phyloP scores from a whole-genome alignment of 225 moss, liverwort and hornwort species.

The Ulota crispa region DNA sequence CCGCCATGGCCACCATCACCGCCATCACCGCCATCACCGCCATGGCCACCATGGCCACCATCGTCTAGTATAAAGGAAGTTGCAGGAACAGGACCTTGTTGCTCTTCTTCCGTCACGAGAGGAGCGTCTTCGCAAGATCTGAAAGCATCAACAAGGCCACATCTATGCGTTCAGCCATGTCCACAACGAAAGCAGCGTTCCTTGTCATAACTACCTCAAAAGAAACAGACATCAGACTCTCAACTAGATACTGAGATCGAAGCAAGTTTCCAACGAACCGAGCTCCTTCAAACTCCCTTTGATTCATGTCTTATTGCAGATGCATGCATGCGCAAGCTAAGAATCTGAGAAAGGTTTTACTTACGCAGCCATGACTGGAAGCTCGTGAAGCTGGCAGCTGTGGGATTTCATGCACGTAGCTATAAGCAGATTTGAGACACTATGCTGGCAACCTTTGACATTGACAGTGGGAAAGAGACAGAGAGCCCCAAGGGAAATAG shows the following conservation, averaged over 20 bases:
- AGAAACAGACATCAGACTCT: not conserved
- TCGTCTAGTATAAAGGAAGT: not conserved
- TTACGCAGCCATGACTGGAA: not conserved
- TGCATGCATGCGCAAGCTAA: not conserved
- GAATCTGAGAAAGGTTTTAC: not conserved
- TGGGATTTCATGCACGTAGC: not conserved
- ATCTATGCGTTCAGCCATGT: not conserved
- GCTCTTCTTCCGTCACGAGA: not conserved
- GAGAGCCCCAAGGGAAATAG: not conserved
- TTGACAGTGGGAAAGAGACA: not conserved
- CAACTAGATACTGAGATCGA: not conserved
- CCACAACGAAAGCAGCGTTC: not conserved
- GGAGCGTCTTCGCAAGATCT: not conserved
- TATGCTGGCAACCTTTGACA: not conserved
- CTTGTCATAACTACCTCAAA: not conserved
- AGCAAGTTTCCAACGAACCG: not conserved
- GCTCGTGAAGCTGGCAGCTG: not conserved
- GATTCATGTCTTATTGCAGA: not conserved
- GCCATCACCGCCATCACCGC: not conserved
- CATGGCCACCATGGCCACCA: not conserved
- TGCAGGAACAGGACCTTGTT: not conserved
- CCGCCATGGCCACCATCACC: not conserved
- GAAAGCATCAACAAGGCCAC: not conserved
- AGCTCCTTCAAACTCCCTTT: not conserved
- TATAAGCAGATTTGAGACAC: too few species aligned